These are phyloP conservation scores for Sugiyamaella chiloensis DNA, from an alignment of 805 yeast genomes.

Conservation along the genomic window DNA sequence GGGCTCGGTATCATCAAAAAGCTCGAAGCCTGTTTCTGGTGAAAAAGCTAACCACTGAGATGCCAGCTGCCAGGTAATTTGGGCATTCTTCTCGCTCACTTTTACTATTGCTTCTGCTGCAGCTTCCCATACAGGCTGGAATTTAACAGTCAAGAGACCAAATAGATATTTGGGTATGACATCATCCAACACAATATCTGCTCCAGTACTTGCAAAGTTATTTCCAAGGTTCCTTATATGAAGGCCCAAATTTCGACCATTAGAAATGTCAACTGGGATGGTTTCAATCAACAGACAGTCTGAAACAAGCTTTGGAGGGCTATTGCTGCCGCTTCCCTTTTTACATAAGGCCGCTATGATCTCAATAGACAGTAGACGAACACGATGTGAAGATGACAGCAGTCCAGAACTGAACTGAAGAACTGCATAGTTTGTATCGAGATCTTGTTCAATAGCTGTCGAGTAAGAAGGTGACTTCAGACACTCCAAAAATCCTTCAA, in stretches of 20 bases:
- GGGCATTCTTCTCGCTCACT: constrained; percentile 42
- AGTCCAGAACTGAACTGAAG: not conserved
- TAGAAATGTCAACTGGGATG: constrained; percentile 63
- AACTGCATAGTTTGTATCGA: not conserved
- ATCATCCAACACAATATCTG: constrained; percentile 24
- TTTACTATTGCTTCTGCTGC: constrained; percentile 58
- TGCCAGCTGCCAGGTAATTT: constrained; percentile 55
- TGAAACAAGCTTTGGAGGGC: constrained; percentile 16
- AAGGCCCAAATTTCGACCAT: constrained; percentile 70
- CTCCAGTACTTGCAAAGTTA: constrained; percentile 38
- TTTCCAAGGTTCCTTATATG: constrained; percentile 60
- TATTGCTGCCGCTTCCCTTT: not conserved
- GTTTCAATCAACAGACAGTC: constrained; percentile 53
- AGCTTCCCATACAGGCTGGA: constrained; percentile 84
- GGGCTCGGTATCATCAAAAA: constrained; percentile 22
- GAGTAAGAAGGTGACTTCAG: not conserved
- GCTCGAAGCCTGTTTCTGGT: constrained; percentile 26
- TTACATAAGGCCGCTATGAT: constrained; percentile 15
- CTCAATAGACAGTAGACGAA: constrained; percentile 52
- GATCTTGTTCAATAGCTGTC: not conserved
- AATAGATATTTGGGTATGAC: constrained; percentile 50
- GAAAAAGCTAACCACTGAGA: constrained; percentile 28
- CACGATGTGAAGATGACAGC: constrained; percentile 43
- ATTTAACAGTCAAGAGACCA: constrained; percentile 70
- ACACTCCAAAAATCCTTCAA: constrained; percentile 7